Base-by-base conservation (phyloP, 495 filamentous ascomycete genomes). In the Penicillium taxi region DNA sequence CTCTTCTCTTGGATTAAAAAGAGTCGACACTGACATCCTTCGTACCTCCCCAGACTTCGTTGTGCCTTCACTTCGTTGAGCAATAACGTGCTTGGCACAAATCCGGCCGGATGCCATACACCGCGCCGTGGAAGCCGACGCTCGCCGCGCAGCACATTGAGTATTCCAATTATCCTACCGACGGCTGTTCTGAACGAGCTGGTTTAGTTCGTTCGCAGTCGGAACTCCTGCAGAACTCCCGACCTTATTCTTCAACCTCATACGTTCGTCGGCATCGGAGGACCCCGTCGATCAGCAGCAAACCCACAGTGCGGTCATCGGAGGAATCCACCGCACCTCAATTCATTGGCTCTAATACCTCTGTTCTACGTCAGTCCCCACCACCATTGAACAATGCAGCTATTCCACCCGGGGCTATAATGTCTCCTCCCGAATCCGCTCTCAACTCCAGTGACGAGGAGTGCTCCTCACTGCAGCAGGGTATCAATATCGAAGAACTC, bases 391-490 rank as follows among this genome's bases (percentile, higher is more conserved):
- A 74, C 44, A 75, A 80, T 62, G 73, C 75, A 21, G 59, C 66
- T 26, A 86, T 94, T 56, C 85, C 86, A 21, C 73, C 77, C 23
- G 86, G 82, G 33, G 86, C 86, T 24, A 70, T 93, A 31, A 80
- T 89, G 16, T 93, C 89, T 2, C 88, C 88, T 14, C 89, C 89
- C 1, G 89, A 95, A 37, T 95, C 90, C 8, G 64, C 69, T 5
- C 68, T 72, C 23, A 79, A 75, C 50, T 83, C 80, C 0, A 86
- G 85, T 55, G 91, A 98, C 58, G 89, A 95, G 49, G 91, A 95
- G 43, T 47, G 64, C 48, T 37, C 70, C 61, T 50, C 53, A 56
- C 13, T 62, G 69, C 35, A 69, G 66, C 39, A 65, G 72, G 64
- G 80, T 16, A 70, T 77, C 44, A 81, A 77, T 38, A 65, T 86